These are phyloP conservation scores for Pseudogymnoascus sp. DNA, from an alignment of 2,329 filamentous ascomycete genomes.

Conservation along the genomic window DNA sequence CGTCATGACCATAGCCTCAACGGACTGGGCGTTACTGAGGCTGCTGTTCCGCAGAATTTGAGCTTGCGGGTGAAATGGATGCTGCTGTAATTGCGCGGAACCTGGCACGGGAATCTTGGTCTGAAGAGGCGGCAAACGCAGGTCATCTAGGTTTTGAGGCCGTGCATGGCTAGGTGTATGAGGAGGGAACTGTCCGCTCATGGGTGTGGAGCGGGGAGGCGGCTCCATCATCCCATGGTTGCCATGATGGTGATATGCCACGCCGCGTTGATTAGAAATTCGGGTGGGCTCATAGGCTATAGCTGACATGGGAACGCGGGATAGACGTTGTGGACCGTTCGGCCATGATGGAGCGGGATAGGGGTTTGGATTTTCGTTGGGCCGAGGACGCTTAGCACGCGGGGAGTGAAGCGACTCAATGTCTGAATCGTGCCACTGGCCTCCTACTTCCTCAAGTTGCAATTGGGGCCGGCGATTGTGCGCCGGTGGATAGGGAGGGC, in stretches of 20 bases:
- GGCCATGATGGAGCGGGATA: constrained; percentile 18
- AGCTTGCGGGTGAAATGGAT: constrained; percentile 29
- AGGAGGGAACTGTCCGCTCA: constrained; percentile 16
- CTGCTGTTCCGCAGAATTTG: constrained; percentile 24
- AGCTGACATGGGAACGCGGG: constrained; percentile 23
- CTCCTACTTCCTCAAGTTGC: not conserved
- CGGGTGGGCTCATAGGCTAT: constrained; percentile 33
- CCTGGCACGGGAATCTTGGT: constrained; percentile 19
- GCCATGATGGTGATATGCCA: constrained; percentile 12
- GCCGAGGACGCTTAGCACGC: not conserved
- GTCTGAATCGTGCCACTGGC: not conserved
- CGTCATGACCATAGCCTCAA: constrained; percentile 66
- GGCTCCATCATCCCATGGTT: constrained; percentile 23
- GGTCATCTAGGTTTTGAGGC: constrained; percentile 23
- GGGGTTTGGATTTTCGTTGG: constrained; percentile 33
- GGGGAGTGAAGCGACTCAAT: not conserved
- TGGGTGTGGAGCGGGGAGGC: constrained; percentile 21
- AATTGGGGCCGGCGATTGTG: not conserved
- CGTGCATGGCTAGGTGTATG: constrained; percentile 16
- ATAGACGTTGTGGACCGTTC: not conserved
- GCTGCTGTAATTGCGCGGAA: constrained; percentile 27
- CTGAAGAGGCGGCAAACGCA: constrained; percentile 28
- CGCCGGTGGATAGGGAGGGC: not conserved
- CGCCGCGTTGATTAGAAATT: constrained; percentile 18
- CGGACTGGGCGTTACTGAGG: constrained; percentile 37